phyloP scores from a whole-genome alignment of 306 rosid species.

The Crotalaria pallida region DNA sequence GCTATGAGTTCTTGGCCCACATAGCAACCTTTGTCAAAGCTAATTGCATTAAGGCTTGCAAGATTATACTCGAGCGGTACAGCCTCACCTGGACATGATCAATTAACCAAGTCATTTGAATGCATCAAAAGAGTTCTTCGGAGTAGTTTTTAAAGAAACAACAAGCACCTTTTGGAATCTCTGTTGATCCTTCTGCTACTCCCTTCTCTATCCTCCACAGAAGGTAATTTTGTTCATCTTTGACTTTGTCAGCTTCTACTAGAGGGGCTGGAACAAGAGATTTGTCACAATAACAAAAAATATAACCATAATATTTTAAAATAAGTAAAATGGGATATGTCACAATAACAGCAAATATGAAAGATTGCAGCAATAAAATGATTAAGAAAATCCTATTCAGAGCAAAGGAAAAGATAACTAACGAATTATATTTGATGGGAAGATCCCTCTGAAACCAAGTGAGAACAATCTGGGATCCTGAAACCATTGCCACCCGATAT shows the following conservation, averaged over 20 bases:
- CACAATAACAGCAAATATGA: background rate
- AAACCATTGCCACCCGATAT: constrained; percentile 83
- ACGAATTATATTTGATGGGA: constrained; percentile 67
- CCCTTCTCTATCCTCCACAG: constrained; percentile 78
- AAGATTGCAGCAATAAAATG: constrained; percentile 7
- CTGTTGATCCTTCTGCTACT: constrained; percentile 86
- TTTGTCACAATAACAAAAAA: background rate
- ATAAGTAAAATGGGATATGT: background rate
- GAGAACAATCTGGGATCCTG: constrained; percentile 76
- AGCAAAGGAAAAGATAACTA: constrained; percentile 34
- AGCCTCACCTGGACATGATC: constrained; percentile 63
- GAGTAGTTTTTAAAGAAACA: constrained; percentile 4
- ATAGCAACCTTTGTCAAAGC: constrained; percentile 96
- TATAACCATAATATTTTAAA: background rate
- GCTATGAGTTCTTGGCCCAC: constrained; percentile 92
- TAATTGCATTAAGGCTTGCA: constrained; percentile 82
- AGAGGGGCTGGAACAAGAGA: constrained; percentile 65
- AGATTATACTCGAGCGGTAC: constrained; percentile 88
- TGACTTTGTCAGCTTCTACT: constrained; percentile 68
- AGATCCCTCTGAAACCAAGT: constrained; percentile 92
- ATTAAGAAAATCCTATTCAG: constrained; percentile 18
- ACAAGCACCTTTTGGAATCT: constrained; percentile 76
- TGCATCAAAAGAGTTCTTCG: background rate
- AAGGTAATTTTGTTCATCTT: constrained; percentile 69
- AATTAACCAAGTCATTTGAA: constrained; percentile 7